A percentile compares a stretch with the other conserved stretches of the same genome.
Evolutionary conservation across 2,329 filamentous ascomycete genomes (phyloP).

Genomic region (Aspergillus bombycis): DNA sequence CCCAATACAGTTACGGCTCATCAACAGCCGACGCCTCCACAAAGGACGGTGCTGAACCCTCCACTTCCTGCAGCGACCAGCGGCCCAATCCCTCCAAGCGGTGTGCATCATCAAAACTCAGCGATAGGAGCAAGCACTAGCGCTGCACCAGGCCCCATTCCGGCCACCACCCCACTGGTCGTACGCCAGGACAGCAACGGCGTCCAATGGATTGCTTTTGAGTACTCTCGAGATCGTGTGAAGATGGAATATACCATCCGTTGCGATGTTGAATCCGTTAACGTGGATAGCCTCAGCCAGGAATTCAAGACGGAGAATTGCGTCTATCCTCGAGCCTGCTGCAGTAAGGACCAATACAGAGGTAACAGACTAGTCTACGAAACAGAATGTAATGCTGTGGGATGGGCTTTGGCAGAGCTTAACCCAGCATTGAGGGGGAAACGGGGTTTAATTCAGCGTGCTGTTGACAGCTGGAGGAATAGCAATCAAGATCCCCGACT

Average conservation of each 20-base stretch:
- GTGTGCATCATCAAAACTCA: constrained; percentile 38
- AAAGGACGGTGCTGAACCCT: constrained; percentile 41
- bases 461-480: constrained; percentile 98
- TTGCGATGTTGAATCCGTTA: constrained; percentile 95
- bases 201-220: constrained; percentile 98
- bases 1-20: constrained; percentile 52
- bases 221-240: constrained; percentile 93
- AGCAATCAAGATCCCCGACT: constrained; percentile 95
- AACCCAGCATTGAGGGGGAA: constrained; percentile 91
- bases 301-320: constrained; percentile 99
- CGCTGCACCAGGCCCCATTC: constrained; percentile 92
- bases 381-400: constrained; percentile 98
- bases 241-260: constrained; percentile 99
- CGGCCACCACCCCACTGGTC: constrained; percentile 91
- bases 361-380: constrained; percentile 96
- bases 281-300: constrained; percentile 77
- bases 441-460: constrained; percentile 91
- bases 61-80: constrained; percentile 53
- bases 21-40: constrained; percentile 35
- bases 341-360: constrained; percentile 92
- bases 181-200: constrained; percentile 94
- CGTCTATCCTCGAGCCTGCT: constrained; percentile 94
- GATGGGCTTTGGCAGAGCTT: constrained; percentile 94
- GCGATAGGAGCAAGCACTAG: constrained; percentile 74
- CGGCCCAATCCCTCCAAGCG: constrained; percentile 52